These are phyloP conservation scores for Alternaria triticimaculans DNA, from an alignment of 2,329 filamentous ascomycete genomes.

Conservation along the genomic window DNA sequence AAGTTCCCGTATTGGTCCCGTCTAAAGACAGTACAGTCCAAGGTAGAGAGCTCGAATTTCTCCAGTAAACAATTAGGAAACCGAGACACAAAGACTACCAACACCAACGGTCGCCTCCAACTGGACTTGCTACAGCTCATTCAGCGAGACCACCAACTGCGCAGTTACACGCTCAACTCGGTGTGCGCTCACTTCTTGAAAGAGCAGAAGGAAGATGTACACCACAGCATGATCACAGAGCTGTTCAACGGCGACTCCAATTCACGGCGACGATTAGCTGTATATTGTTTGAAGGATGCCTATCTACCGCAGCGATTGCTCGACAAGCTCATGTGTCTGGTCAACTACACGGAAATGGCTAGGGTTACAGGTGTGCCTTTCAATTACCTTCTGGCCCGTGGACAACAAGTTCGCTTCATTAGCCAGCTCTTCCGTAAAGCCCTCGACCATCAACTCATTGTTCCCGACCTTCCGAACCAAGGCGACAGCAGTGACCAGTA, in stretches of 20 bases:
- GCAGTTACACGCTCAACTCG: constrained; percentile 97
- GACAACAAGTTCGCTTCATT: constrained; percentile 97
- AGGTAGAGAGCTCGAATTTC: constrained; percentile 80
- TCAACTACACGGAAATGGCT: constrained; percentile 99
- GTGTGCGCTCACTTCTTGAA: constrained; percentile 93
- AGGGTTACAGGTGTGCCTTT: constrained; percentile 98
- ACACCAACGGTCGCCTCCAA: constrained; percentile 91
- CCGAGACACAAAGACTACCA: constrained; percentile 91
- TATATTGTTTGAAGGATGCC: constrained; percentile 97
- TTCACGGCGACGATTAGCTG: constrained; percentile 84
- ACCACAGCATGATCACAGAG: constrained; percentile 99
- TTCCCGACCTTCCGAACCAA: constrained; percentile 81
- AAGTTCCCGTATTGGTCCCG: constrained; percentile 90
- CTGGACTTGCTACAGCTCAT: constrained; percentile 93
- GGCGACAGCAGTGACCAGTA: constrained; percentile 81
- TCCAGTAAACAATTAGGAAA: constrained; percentile 99
- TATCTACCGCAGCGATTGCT: constrained; percentile 92
- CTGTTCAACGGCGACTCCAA: constrained; percentile 96
- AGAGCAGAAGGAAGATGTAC: constrained; percentile 98
- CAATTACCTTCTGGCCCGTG: constrained; percentile 88
- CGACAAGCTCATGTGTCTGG: constrained; percentile 97
- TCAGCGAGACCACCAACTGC: constrained; percentile 90
- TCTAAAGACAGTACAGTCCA: constrained; percentile 72
- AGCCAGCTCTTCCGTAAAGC: constrained; percentile 97
- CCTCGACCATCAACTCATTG: constrained; percentile 88